These are phyloP conservation scores for Diplodia mutila DNA, from an alignment of 2,329 filamentous ascomycete species.

Conservation along the genomic window DNA sequence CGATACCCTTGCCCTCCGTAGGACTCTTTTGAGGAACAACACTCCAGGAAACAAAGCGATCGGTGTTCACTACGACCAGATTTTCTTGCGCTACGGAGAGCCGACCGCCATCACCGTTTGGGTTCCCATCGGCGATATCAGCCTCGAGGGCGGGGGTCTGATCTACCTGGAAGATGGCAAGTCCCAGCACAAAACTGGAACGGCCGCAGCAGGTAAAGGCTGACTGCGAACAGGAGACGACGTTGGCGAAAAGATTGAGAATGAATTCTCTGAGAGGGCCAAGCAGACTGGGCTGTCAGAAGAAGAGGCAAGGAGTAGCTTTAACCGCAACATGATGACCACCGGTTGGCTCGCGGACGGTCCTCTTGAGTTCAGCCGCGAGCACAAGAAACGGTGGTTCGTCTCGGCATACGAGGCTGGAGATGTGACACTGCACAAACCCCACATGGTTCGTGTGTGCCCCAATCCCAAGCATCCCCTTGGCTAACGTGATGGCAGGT, in stretches of 20 bases:
- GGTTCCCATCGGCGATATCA: slow-evolving; percentile 61
- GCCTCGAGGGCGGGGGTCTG: slow-evolving; percentile 59
- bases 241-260: slow-evolving; percentile 56
- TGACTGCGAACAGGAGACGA: slow-evolving; percentile 40
- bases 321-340: slow-evolving; percentile 63
- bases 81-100: slow-evolving; percentile 60
- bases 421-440: slow-evolving; percentile 49
- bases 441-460: slow-evolving; percentile 33
- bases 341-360: slow-evolving; percentile 58
- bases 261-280: slow-evolving; percentile 54
- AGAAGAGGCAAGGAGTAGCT: slow-evolving; percentile 51
- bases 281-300: slow-evolving; percentile 55
- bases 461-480: neutral
- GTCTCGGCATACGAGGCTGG: slow-evolving; percentile 60
- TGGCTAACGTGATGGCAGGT: slow-evolving; percentile 46
- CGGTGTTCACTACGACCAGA: slow-evolving; percentile 65
- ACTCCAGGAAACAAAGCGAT: slow-evolving; percentile 61
- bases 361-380: slow-evolving; percentile 47
- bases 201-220: neutral
- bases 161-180: slow-evolving; percentile 61
- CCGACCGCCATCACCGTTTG: slow-evolving; percentile 61
- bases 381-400: slow-evolving; percentile 49
- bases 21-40: slow-evolving; percentile 61
- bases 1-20: slow-evolving; percentile 50
- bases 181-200: neutral